Base-by-base conservation (phyloP, 2,329 filamentous ascomycete genomes). In the Ophioceras dolichostomum region DNA sequence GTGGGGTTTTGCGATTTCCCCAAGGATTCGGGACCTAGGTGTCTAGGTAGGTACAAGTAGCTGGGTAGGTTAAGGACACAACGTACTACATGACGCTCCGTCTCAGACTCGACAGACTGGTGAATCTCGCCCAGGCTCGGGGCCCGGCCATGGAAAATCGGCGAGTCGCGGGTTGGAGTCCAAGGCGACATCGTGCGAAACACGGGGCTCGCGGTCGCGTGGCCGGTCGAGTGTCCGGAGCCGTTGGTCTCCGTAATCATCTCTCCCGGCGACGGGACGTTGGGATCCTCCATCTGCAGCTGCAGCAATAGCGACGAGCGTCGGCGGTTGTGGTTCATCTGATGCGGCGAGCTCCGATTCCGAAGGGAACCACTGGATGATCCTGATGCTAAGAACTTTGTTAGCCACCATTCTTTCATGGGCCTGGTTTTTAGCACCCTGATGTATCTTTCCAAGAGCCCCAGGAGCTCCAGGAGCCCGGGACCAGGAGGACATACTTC, bases 51-150 rank as follows among this genome's bases (percentile, higher is more conserved):
- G n/a, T n/a, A n/a, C n/a, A n/a, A n/a, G n/a, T n/a, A n/a, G n/a
- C n/a, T n/a, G n/a, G n/a, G n/a, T n/a, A n/a, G n/a, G n/a, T n/a
- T n/a, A n/a, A n/a, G 32, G 6, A 5, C 6, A 20, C 21, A 18
- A 31, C 72, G 36, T 62, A 80, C 76, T 44, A 87, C 82, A 58
- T 86, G 81, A 18, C 76, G 79, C 51, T 87, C 82, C 53, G 86
- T 81, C 58, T 87, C 82, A 37, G 77, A 80, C 55, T 87, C 82
- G 2, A 87, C 65, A 57, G 86, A 79, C 52, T 87, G 82, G 47
- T 87, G 81, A 30, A 87, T 70, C 56, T 86, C 81, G 14, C 82
- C 82, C 43, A 87, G 57, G 52, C 81, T 86, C 3, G 80, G 80
- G 1, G 78, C 62, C 34, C 82, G 68, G 45, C 75, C 71, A 49